These are phyloP conservation scores for Carallia brachiata DNA, from an alignment of 345 rosid species.

Conservation along the genomic window DNA sequence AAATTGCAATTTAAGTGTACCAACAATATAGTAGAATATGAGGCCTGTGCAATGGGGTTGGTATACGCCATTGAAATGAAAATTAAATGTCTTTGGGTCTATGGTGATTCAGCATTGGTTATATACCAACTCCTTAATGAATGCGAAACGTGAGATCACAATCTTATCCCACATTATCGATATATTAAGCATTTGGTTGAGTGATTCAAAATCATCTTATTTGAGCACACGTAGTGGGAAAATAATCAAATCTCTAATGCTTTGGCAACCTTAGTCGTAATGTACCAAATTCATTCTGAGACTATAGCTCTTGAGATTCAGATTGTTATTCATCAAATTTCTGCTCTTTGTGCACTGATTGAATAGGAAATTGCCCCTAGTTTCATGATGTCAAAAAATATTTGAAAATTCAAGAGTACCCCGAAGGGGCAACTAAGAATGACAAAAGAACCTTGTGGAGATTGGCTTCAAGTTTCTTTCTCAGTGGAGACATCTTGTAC, in stretches of 20 bases:
- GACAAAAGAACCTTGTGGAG: neutral
- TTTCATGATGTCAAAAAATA: neutral
- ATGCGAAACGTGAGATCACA: neutral
- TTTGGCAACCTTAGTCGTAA: neutral
- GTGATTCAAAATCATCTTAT: neutral
- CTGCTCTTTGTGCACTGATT: neutral
- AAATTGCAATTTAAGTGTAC: fast-evolving
- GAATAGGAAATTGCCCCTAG: neutral
- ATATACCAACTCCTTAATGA: neutral
- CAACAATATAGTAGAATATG: neutral
- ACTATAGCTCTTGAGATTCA: neutral
- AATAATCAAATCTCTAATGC: neutral
- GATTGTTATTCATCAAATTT: neutral
- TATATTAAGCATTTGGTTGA: neutral
- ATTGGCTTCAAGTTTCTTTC: neutral
- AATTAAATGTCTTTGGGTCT: neutral
- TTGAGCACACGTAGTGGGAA: too few relatives aligned
- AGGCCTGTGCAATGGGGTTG: neutral
- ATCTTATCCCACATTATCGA: neutral
- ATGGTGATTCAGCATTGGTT: neutral
- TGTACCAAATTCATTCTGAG: neutral
- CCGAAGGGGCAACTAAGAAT: too few relatives aligned
- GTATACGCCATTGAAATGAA: neutral
- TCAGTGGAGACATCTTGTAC: neutral
- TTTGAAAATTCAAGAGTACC: neutral